These are phyloP conservation scores for Trichophyton schoenleinii DNA, from an alignment of 2,329 filamentous ascomycete genomes.

Conservation along the genomic window DNA sequence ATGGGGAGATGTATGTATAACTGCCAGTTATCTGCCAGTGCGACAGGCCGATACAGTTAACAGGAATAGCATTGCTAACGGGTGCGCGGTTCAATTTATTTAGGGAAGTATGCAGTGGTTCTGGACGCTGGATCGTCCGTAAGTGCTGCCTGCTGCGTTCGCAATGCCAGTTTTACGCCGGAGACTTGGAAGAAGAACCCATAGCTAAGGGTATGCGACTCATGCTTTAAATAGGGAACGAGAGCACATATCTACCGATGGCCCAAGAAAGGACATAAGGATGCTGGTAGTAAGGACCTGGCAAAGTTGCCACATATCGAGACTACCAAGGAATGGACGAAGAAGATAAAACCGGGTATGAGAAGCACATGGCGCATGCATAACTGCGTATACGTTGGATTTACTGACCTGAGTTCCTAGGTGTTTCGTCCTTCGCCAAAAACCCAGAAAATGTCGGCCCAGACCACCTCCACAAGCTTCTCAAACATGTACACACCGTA, in stretches of 20 bases:
- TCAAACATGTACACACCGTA: constrained; percentile 67
- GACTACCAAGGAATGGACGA: constrained; percentile 76
- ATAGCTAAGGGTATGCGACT: constrained; percentile 14
- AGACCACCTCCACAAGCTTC: constrained; percentile 65
- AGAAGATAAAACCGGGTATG: constrained; percentile 80
- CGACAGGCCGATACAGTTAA: not conserved
- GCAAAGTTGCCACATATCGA: constrained; percentile 64
- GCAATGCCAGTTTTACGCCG: not conserved
- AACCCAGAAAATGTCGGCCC: constrained; percentile 63
- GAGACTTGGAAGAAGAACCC: constrained; percentile 4
- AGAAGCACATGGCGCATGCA: not conserved
- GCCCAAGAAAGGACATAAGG: constrained; percentile 54
- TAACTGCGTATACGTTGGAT: not conserved
- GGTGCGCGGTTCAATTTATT: constrained; percentile 8
- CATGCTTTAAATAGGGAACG: constrained; percentile 48
- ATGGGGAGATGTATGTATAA: constrained; percentile 32
- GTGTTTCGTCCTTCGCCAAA: constrained; percentile 76
- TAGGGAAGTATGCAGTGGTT: constrained; percentile 75
- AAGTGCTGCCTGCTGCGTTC: constrained; percentile 19
- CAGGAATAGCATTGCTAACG: constrained; percentile 13
- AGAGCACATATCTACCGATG: constrained; percentile 90
- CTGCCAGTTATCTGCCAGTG: not conserved
- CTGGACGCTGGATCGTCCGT: constrained; percentile 92
- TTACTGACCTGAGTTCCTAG: constrained; percentile 22
- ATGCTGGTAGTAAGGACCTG: constrained; percentile 48